Percentiles rank a stretch among this genome's conserved stretches.
These are phyloP conservation scores for Porphyra umbilicalis DNA, from an alignment of 31 red algal species.

Conservation along the genomic window DNA sequence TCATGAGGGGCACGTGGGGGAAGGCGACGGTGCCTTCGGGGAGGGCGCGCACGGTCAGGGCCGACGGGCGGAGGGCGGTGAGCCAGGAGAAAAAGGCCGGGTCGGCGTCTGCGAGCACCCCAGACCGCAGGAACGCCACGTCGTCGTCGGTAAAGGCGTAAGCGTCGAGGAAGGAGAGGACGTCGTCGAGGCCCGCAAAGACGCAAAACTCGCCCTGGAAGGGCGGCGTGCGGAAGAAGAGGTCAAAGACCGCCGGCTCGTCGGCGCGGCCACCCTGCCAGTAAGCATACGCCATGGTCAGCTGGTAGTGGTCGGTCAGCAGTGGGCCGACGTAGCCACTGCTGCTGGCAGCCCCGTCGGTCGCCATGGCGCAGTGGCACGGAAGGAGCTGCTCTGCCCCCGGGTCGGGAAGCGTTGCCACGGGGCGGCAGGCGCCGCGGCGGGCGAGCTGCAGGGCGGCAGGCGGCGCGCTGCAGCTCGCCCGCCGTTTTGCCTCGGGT, in stretches of 20 bases:
- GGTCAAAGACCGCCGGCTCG: constrained; percentile 42
- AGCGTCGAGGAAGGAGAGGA: constrained; percentile 38
- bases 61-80: constrained; percentile 4
- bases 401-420: no score
- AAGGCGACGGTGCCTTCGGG: constrained; percentile 62
- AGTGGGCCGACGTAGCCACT: constrained; percentile 2
- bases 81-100: constrained; percentile 45
- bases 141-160: constrained; percentile 48
- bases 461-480: no score
- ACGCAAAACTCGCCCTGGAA: constrained; percentile 44
- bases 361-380: no score
- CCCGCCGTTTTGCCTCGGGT: no score
- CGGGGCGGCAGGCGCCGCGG: no score
- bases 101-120: constrained; percentile 12
- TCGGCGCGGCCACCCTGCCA: constrained; percentile 36
- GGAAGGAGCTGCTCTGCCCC: no score
- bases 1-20: constrained; percentile 55
- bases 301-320: constrained; percentile 80
- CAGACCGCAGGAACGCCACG: constrained; percentile 14
- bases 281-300: constrained; percentile 85
- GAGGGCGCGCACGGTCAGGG: constrained; percentile 28
- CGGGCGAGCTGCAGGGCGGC: no score
- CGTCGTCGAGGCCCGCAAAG: constrained; percentile 56
- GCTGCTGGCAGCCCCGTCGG: no score
- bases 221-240: constrained; percentile 12